A percentile compares a stretch with the other conserved stretches of the same genome.
Evolutionary conservation across 768 basidiomycete genomes (phyloP).

Genomic region (Mycena polygramma): DNA sequence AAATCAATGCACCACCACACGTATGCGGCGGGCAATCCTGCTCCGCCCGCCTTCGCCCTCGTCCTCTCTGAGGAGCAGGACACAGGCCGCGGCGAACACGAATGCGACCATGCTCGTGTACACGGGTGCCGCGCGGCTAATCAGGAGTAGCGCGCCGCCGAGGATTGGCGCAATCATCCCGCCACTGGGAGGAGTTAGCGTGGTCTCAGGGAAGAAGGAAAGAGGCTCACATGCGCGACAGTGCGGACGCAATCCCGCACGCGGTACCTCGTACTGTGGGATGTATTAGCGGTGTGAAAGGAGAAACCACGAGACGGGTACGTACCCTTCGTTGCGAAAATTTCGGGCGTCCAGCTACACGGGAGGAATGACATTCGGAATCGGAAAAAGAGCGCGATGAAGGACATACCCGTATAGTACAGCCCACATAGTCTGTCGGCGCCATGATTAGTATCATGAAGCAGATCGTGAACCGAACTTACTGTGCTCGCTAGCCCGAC

Average conservation of each 20-base stretch:
- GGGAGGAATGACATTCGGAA: background rate
- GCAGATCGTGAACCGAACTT: conserved; percentile 32
- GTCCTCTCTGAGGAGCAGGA: conserved; percentile 69
- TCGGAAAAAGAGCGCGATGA: conserved; percentile 14
- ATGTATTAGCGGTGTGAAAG: background rate
- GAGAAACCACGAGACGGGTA: background rate
- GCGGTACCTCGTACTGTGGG: conserved; percentile 84
- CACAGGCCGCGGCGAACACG: conserved; percentile 70
- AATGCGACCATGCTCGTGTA: conserved; percentile 81
- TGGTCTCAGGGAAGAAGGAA: too few relatives aligned
- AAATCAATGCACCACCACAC: conserved; percentile 24
- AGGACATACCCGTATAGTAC: conserved; percentile 76
- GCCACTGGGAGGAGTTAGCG: conserved; percentile 62
- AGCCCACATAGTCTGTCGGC: conserved; percentile 81
- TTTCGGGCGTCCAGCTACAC: conserved; percentile 83
- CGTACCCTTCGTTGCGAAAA: conserved; percentile 83
- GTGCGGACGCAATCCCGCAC: conserved; percentile 87
- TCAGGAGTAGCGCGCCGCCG: conserved; percentile 78
- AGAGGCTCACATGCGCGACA: conserved; percentile 77
- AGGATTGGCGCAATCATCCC: conserved; percentile 79
- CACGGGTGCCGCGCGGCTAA: conserved; percentile 80
- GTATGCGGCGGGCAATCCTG: conserved; percentile 32
- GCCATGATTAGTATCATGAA: background rate
- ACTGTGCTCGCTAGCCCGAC: conserved; percentile 74
- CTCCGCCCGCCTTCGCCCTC: conserved; percentile 53